phyloP scores from a whole-genome alignment of 441 rosid species.

The Populus hybrid region DNA sequence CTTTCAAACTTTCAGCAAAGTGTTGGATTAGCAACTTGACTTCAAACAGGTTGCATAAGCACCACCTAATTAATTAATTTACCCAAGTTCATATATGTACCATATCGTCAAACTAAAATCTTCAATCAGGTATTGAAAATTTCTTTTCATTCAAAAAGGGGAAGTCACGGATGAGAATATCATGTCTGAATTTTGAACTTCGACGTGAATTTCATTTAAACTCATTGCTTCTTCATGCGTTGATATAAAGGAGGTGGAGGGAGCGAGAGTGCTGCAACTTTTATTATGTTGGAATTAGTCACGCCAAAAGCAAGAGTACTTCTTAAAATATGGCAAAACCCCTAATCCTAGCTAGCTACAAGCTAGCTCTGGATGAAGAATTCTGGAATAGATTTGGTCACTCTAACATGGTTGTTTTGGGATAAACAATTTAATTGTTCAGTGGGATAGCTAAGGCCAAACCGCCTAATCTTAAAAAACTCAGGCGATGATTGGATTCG shows the following conservation, averaged over 20 bases:
- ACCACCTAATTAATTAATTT: neutral
- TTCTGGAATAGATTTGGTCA: neutral
- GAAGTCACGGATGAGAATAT: neutral
- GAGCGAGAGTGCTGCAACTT: neutral
- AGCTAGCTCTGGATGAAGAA: neutral
- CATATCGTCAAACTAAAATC: neutral
- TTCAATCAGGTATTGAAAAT: neutral
- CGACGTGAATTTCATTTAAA: neutral
- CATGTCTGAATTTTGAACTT: neutral
- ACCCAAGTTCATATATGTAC: neutral
- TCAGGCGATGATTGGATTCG: conserved; percentile 26
- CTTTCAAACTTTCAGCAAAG: neutral
- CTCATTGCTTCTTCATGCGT: neutral
- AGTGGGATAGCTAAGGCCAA: conserved; percentile 32
- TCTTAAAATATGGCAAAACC: neutral
- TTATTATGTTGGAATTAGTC: neutral
- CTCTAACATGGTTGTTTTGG: neutral
- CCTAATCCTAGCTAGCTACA: neutral
- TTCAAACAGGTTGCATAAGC: neutral
- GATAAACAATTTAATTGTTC: neutral
- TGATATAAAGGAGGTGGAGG: neutral
- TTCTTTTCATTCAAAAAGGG: neutral
- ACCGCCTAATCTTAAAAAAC: conserved; percentile 29
- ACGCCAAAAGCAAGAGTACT: neutral
- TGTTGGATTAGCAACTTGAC: neutral